Conservation (phyloP, 768 basidiomycete genomes). For the Kwoniella pini region DNA sequence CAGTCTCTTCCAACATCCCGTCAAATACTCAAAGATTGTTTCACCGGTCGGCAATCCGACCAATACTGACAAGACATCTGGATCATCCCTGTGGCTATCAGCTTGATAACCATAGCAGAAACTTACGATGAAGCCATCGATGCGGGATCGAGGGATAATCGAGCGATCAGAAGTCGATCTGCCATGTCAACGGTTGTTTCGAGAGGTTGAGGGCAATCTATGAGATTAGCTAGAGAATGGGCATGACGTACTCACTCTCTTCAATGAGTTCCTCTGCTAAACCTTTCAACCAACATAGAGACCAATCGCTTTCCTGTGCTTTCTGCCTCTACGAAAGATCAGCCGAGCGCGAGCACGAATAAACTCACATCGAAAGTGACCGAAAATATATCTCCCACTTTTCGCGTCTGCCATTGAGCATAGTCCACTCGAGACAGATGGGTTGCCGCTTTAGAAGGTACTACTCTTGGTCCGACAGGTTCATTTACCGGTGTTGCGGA, state of each 20-base stretch:
- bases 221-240: slow-evolving; percentile 41
- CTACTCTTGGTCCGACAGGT: slow-evolving; percentile 60
- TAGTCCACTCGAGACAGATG: slow-evolving; percentile 60
- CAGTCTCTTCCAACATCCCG: slow-evolving; percentile 88
- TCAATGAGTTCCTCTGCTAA: slow-evolving; percentile 68
- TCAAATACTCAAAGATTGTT: slow-evolving; percentile 84
- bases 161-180: slow-evolving; percentile 78
- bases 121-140: slow-evolving; percentile 32
- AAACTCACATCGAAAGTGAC: slow-evolving; percentile 74
- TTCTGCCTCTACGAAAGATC: slow-evolving; percentile 36
- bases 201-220: slow-evolving; percentile 42
- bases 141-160: slow-evolving; percentile 73
- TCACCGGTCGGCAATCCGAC: slow-evolving; percentile 74
- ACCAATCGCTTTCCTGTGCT: slow-evolving; percentile 66
- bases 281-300: slow-evolving; percentile 79
- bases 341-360: neutral
- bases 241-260: slow-evolving; percentile 45
- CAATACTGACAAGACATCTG: slow-evolving; percentile 53
- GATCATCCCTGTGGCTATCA: slow-evolving; percentile 63
- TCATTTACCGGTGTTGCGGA: slow-evolving; percentile 42
- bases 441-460: slow-evolving; percentile 52
- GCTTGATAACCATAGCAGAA: slow-evolving; percentile 7
- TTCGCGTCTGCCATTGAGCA: slow-evolving; percentile 71
- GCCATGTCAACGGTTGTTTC: slow-evolving; percentile 63
- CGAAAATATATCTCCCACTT: slow-evolving; percentile 68